Conservation (phyloP, 192 early-diverging fungal species). For the Coemansia guatemalensis region DNA sequence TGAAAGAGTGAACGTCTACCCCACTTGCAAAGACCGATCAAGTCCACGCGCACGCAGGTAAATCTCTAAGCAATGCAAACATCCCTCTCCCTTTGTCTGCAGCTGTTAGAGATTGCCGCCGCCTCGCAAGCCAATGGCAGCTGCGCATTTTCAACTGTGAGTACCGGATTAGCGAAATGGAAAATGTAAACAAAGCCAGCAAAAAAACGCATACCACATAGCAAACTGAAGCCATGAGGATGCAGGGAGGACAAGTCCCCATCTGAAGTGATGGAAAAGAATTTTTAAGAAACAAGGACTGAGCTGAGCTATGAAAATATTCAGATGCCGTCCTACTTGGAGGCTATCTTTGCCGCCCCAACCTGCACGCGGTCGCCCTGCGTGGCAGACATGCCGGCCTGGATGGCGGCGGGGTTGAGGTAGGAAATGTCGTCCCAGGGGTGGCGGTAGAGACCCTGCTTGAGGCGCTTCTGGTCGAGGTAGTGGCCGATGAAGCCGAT, state of each 20-base stretch:
- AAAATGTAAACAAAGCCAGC: background rate
- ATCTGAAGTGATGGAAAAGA: background rate
- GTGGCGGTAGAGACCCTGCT: constrained; percentile 98
- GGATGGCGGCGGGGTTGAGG: constrained; percentile 53
- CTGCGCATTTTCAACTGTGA: background rate
- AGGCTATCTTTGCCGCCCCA: constrained; percentile 50
- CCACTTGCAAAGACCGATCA: background rate
- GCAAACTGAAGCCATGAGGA: background rate
- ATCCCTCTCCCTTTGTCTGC: background rate
- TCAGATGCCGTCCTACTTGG: constrained; percentile 8
- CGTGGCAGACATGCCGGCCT: constrained; percentile 25
- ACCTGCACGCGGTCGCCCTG: constrained; percentile 53
- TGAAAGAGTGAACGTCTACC: no score
- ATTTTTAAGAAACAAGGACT: background rate
- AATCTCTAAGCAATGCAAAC: background rate
- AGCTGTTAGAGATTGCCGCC: background rate
- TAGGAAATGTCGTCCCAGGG: constrained; percentile 98
- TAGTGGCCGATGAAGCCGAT: constrained; percentile 99
- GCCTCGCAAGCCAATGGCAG: background rate
- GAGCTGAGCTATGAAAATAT: background rate
- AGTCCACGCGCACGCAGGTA: background rate
- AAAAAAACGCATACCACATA: no score
- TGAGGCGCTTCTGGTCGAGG: constrained; percentile 96
- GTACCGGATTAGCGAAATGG: background rate
- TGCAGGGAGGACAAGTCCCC: background rate